Evolutionary conservation across 306 rosid species (phyloP).

Genomic region (Dalbergia cochinchinensis): DNA sequence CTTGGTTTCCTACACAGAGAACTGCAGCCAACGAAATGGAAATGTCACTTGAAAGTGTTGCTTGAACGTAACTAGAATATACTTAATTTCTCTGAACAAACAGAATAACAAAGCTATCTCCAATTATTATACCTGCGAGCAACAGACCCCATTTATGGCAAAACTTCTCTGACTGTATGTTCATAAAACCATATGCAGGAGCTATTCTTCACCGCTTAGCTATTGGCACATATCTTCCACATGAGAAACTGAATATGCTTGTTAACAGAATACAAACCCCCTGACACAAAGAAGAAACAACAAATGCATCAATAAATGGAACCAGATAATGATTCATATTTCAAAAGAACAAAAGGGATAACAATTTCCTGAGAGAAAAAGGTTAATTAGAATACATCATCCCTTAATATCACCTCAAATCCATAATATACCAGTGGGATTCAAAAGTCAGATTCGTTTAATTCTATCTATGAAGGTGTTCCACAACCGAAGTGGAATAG

Average conservation of each 20-base stretch:
- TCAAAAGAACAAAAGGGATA: constrained; percentile 29
- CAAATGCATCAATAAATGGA: constrained; percentile 41
- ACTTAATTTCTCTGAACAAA: constrained; percentile 7
- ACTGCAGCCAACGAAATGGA: constrained; percentile 67
- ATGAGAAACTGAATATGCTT: constrained; percentile 42
- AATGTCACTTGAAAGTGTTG: constrained; percentile 42
- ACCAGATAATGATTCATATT: constrained; percentile 41
- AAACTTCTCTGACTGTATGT: constrained; percentile 54
- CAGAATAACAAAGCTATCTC: constrained; percentile 30
- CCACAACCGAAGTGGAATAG: constrained; percentile 26
- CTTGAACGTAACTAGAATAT: constrained; percentile 31
- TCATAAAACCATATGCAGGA: constrained; percentile 55
- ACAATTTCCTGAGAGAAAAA: constrained; percentile 23
- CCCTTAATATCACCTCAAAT: constrained; percentile 21
- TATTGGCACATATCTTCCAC: constrained; percentile 49
- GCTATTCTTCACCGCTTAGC: constrained; percentile 57
- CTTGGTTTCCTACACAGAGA: constrained; percentile 74
- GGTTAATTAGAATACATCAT: not conserved
- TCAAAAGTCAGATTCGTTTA: constrained; percentile 4
- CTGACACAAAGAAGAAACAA: constrained; percentile 48
- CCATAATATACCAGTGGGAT: constrained; percentile 29
- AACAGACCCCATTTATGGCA: constrained; percentile 74
- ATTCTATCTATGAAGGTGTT: constrained; percentile 22
- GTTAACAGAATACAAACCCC: constrained; percentile 52
- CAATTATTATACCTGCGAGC: constrained; percentile 72